Evolutionary conservation across 257 asterid species (phyloP).

Genomic region (Lycium barbarum): DNA sequence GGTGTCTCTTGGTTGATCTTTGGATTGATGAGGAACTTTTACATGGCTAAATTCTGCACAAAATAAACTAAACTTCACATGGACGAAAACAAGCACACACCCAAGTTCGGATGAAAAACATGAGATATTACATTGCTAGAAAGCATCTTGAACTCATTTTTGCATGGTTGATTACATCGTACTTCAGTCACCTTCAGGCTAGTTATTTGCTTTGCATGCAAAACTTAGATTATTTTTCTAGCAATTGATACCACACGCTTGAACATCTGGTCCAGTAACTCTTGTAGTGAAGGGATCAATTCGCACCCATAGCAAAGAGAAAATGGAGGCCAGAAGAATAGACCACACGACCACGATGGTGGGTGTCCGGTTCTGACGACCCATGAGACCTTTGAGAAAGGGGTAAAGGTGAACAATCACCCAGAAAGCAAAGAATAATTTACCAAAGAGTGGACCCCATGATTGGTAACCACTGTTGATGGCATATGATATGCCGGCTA

Average conservation of each 20-base stretch:
- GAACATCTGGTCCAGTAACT: slow-evolving; percentile 84
- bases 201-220: slow-evolving; percentile 26
- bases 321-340: slow-evolving; percentile 90
- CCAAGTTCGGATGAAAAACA: slow-evolving; percentile 22
- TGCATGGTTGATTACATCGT: slow-evolving; percentile 3
- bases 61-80: slow-evolving; percentile 20
- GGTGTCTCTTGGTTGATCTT: slow-evolving; percentile 9
- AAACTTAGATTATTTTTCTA: slow-evolving; percentile 35
- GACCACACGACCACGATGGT: slow-evolving; percentile 96
- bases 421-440: slow-evolving; percentile 90
- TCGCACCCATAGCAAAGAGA: slow-evolving; percentile 90
- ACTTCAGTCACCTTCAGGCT: not conserved
- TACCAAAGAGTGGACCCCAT: slow-evolving; percentile 97
- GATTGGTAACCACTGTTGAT: slow-evolving; percentile 95
- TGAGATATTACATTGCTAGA: not conserved
- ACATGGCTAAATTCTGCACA: slow-evolving; percentile 27
- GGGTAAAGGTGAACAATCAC: slow-evolving; percentile 96
- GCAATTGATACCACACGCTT: slow-evolving; percentile 86
- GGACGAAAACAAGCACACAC: slow-evolving; percentile 20
- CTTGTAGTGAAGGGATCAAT: slow-evolving; percentile 89
- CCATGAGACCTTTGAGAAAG: slow-evolving; percentile 97
- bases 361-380: slow-evolving; percentile 92
- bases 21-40: not conserved
- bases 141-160: slow-evolving; percentile 6
- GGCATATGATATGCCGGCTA: slow-evolving; percentile 95